Base-by-base conservation (phyloP, 2,329 filamentous ascomycete species). In the Emergomyces orientalis region DNA sequence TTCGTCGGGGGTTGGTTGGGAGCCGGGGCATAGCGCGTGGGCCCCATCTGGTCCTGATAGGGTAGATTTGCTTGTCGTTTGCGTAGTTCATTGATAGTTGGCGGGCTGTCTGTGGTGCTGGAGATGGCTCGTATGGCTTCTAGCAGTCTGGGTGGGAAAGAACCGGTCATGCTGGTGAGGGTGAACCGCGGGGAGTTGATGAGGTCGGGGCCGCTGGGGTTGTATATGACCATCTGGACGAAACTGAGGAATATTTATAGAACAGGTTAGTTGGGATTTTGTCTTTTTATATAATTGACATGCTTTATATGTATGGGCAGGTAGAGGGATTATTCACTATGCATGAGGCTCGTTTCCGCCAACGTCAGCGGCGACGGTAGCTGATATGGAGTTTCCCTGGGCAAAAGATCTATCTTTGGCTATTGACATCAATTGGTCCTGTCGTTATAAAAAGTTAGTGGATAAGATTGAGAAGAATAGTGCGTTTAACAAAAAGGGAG, bases 141-240 rank as follows among this genome's bases (percentile, higher is more conserved):
- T 14, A 61, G 49, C 56, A 82, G 73, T 45, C 69, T 70, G 1
- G 77, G 64, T 1, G 80, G 74, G 68, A 87, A 87, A 4, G 75
- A 75, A 45, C 86, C 86, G 1, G 81, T 86, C 86, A 89, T 88
- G 67, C 80, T 81, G 13, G 78, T 78, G 60, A 88, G 76, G n/a
- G 82, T 81, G 74, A 90, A 90, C 65, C 86, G 85, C 59, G 77
- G 68, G 13, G 86, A 88, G 71, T 81, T 88, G 62, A 80, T 82
- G 25, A 85, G 76, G 3, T 79, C 81, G 39, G 81, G 81, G 45
- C 83, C 81, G n/a, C 79, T 78, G 22, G 78, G 77, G 5, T 79
- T 80, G 7, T 79, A 78, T 19, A 84, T 82, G 63, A 83, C 75
- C 72, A 88, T 85, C 66, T 82, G 81, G 19, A 86, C 72, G 71